Evolutionary conservation across 2,329 filamentous ascomycete species (phyloP), one percentile per base, ranked within the genome.

Genomic region (Decorospora gaudefroyi): DNA sequence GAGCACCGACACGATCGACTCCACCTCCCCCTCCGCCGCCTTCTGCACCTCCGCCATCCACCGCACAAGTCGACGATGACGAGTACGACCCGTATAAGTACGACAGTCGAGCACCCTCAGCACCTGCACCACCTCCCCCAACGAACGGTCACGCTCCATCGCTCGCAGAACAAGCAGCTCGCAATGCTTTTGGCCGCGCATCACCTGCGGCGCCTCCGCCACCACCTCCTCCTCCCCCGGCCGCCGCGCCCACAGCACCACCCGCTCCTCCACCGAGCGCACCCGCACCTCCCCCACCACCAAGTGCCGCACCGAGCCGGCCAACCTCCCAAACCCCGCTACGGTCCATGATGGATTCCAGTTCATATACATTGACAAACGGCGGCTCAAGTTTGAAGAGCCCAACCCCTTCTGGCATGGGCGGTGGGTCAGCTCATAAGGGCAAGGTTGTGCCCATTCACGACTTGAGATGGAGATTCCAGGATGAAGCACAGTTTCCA

Each of bases 381-480:
- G 72, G 73, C 5, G 67, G 65, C 12, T 53, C 56, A 23, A 50
- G 55, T 9, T 35, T 51, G 10, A 58, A 50, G 34, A 62, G 61
- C 26, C 57, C 57, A 9, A 57, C 60, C 1, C 55, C 49, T 31
- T 50, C 60, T 33, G 53, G 58, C 15, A 34, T 50, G n/a, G 52
- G 40, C 12, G 39, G 42, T 12, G 56, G 40, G 34, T 39, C 37
- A n/a, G 58, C 59, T 18, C 55, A 60, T 7, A 62, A 61, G 31
- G 57, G 61, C 9, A 61, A 59, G 35, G 50, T 70, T 21, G 73
- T 84, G 44, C 72, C 81, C 8, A 83, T 96, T 35, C 81, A 90
- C 51, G 93, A 97, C 69, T 70, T 78, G 40, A 79, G 92, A 56
- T 99, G 90, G 84, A 87, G 85, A 53, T 99, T 96, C 65, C 87